phyloP scores from a whole-genome alignment of 805 yeast species.

The Saturnispora kantuleensis region DNA sequence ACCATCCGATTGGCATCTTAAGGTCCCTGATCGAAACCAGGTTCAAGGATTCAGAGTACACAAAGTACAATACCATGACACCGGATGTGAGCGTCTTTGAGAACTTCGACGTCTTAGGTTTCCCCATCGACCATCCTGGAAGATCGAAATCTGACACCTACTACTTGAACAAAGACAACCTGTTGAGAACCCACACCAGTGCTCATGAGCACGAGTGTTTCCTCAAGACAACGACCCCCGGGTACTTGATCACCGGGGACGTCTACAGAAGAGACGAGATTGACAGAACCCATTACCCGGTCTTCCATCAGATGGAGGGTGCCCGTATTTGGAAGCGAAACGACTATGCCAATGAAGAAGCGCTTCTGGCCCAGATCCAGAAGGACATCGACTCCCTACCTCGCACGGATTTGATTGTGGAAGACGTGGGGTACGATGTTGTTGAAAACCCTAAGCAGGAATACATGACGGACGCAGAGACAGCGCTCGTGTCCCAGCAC shows the following conservation, averaged over 20 bases:
- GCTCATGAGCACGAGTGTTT: conserved; percentile 94
- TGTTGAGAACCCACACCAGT: conserved; percentile 89
- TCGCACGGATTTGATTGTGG: conserved; percentile 57
- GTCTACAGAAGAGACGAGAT: conserved; percentile 94
- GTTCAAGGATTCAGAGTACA: conserved; percentile 57
- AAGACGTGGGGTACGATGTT: conserved; percentile 52
- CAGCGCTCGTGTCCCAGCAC: conserved; percentile 61
- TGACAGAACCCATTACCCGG: conserved; percentile 94
- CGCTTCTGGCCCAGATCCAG: conserved; percentile 35
- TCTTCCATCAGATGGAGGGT: conserved; percentile 96
- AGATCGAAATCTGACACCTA: conserved; percentile 89
- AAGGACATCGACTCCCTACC: conserved; percentile 60
- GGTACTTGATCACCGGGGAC: conserved; percentile 89
- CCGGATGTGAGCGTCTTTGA: conserved; percentile 78
- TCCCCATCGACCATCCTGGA: conserved; percentile 89
- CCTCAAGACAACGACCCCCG: conserved; percentile 55
- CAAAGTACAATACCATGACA: conserved; percentile 67
- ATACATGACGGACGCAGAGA: conserved; percentile 61
- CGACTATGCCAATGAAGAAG: conserved; percentile 24
- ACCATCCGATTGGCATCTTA: conserved; percentile 87
- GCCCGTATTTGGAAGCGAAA: conserved; percentile 72
- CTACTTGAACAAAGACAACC: conserved; percentile 61
- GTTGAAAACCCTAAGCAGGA: conserved; percentile 70
- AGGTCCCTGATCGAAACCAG: conserved; percentile 62
- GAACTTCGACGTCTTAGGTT: conserved; percentile 87